Conservation (phyloP, 2,329 filamentous ascomycete species). For the Colletotrichum liaoningense region DNA sequence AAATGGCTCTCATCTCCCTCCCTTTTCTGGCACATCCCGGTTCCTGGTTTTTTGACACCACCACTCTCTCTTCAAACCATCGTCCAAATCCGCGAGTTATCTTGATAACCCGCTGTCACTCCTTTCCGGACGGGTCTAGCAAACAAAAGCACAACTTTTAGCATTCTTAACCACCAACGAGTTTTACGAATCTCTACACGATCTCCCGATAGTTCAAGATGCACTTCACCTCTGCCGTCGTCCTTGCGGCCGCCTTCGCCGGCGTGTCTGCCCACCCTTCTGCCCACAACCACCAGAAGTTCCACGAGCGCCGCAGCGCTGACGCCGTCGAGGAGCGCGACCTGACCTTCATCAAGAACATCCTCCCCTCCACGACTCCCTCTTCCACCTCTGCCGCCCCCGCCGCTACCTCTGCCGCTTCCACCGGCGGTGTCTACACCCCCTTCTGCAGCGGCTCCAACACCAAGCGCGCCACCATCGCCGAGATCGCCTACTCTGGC, state of each 20-base stretch:
- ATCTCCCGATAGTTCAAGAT: slow-evolving; percentile 41
- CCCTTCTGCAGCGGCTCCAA: slow-evolving; percentile 49
- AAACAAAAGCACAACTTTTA: neutral
- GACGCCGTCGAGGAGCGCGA: slow-evolving; percentile 23
- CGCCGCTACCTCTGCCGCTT: slow-evolving; percentile 46
- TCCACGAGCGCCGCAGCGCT: slow-evolving; percentile 39
- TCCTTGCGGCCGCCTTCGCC: slow-evolving; percentile 52
- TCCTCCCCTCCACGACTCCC: neutral
- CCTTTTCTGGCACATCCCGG: neutral
- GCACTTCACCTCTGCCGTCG: slow-evolving; percentile 53
- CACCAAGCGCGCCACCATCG: slow-evolving; percentile 58
- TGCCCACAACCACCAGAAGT: slow-evolving; percentile 47
- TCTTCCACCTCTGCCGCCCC: neutral
- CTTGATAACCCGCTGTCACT: slow-evolving; percentile 35
- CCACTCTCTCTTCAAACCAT: slow-evolving; percentile 23
- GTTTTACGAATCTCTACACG: slow-evolving; percentile 10
- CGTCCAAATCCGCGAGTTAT: slow-evolving; percentile 35
- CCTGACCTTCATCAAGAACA: slow-evolving; percentile 25
- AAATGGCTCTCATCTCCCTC: slow-evolving; percentile 32
- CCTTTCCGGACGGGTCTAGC: slow-evolving; percentile 36
- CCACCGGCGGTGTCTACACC: slow-evolving; percentile 40
- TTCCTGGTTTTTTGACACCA: slow-evolving; percentile 6
- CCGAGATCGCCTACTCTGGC: slow-evolving; percentile 59
- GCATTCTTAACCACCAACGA: slow-evolving; percentile 25
- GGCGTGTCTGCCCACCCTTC: slow-evolving; percentile 56